A percentile compares a stretch with the other conserved stretches of the same genome.
Conservation (phyloP, 371 early-diverging fungal species). For the Circinella minor region DNA sequence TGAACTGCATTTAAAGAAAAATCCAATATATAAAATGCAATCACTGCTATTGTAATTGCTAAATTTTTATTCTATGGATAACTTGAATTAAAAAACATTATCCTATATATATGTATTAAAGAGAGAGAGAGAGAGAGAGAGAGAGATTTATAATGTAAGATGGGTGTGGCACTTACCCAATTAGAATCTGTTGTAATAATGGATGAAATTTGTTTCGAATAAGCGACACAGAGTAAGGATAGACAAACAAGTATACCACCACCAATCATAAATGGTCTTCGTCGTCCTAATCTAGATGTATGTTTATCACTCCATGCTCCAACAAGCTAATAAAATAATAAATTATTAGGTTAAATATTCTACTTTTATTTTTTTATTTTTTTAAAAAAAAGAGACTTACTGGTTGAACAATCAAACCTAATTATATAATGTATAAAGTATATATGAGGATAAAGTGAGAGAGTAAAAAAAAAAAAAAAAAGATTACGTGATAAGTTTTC, state of each 20-base stretch:
- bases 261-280: conserved; percentile 61
- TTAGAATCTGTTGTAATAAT: conserved; percentile 16
- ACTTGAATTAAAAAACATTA: no score
- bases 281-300: conserved; percentile 57
- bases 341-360: no score
- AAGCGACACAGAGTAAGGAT: conserved; percentile 68
- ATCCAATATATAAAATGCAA: conserved; percentile 75
- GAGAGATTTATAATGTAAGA: no score
- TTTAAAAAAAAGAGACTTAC: not conserved
- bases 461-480: not conserved
- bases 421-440: no score
- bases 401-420: conserved; percentile 50
- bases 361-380: no score
- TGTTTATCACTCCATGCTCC: conserved; percentile 67
- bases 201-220: conserved; percentile 58
- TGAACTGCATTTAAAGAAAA: conserved; percentile 78
- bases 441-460: no score
- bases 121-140: no score
- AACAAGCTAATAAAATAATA: no score
- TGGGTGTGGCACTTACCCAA: not conserved
- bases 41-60: conserved; percentile 62
- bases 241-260: conserved; percentile 59
- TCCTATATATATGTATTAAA: no score
- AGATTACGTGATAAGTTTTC: not conserved
- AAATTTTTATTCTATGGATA: conserved; percentile 37